Base-by-base conservation (phyloP, 73 alveolate species). In the Blepharisma japonicum region DNA sequence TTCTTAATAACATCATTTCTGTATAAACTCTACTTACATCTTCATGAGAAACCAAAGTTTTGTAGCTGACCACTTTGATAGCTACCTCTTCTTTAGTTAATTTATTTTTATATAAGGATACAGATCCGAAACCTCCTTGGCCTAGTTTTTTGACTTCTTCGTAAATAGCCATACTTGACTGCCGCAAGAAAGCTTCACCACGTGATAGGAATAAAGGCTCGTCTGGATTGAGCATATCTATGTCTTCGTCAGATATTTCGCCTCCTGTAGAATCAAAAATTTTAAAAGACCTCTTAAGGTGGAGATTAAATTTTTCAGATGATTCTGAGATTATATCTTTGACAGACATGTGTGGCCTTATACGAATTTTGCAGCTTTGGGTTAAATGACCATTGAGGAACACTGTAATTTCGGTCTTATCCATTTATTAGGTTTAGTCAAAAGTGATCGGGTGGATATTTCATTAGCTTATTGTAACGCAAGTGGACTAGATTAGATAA, bases 61-160 rank as follows among this genome's bases (percentile, higher is more conserved):
- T 53, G 18, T n/a, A 20, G 32, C 23, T 53, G 32, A 53, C 23
- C 18, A 53, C 18, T 53, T 53, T 53, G 18, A 53, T 53, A 53
- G 68, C 68, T 20, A 53, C 68, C 68, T 53, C 68, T 53, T 53
- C 18, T 20, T 53, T 53, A 0, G 89, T 87, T 51, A 66, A 49
- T 56, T 76, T 88, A 23, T 81, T 71, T 46, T 42, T 80, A 7
- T 79, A 91, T 74, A 77, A 68, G 71, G 79, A 83, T n/a, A 90
- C 93, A 39, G 55, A 27, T 0, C 92, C 96, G 56, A 66, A 83
- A 0, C 84, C 90, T 7, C 91, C 92, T 74, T 87, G 87, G 1
- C 96, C 96, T 46, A 87, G 42, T 54, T 42, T 79, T 25, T 68
- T 54, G 74, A 53, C 66, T 56, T 72, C 74, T 61, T 87, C 83